phyloP scores from a whole-genome alignment of 148 eudicot species.

The Heliosperma pusillum region DNA sequence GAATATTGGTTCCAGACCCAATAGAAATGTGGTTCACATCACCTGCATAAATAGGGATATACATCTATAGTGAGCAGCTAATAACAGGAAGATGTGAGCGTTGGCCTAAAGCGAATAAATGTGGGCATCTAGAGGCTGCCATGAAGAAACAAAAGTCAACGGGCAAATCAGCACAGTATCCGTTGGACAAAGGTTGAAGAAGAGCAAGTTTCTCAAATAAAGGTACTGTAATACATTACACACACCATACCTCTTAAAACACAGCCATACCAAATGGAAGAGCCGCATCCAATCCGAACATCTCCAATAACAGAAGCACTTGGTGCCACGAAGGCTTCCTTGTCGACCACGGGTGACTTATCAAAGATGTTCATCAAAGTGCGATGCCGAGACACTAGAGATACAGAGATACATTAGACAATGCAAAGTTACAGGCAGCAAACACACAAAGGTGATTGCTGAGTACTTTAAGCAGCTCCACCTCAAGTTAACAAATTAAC shows the following conservation, averaged over 20 bases:
- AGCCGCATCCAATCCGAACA: constrained; percentile 64
- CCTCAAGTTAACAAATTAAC: background rate
- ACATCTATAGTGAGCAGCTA: background rate
- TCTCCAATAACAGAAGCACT: constrained; percentile 90
- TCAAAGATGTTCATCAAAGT: constrained; percentile 87
- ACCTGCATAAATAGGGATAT: constrained; percentile 43
- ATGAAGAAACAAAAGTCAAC: background rate
- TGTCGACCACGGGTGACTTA: constrained; percentile 70
- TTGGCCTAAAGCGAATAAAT: background rate
- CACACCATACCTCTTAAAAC: constrained; percentile 72
- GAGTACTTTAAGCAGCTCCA: background rate
- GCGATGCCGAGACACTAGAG: constrained; percentile 80
- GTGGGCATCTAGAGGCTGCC: background rate
- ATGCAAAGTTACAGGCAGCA: background rate
- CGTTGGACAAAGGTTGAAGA: constrained; percentile 1
- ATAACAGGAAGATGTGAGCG: background rate
- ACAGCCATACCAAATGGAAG: constrained; percentile 97
- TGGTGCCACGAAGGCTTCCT: constrained; percentile 88
- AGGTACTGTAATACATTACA: background rate
- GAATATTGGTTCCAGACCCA: constrained; percentile 93
- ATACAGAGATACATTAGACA: constrained; percentile 14
- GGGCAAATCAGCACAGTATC: background rate
- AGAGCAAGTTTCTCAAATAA: background rate
- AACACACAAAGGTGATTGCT: background rate
- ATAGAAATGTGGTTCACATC: constrained; percentile 79